Percentiles rank a stretch among this genome's conserved stretches.
phyloP scores from a whole-genome alignment of 177 flowering plant species.

The Vitis hybrid region DNA sequence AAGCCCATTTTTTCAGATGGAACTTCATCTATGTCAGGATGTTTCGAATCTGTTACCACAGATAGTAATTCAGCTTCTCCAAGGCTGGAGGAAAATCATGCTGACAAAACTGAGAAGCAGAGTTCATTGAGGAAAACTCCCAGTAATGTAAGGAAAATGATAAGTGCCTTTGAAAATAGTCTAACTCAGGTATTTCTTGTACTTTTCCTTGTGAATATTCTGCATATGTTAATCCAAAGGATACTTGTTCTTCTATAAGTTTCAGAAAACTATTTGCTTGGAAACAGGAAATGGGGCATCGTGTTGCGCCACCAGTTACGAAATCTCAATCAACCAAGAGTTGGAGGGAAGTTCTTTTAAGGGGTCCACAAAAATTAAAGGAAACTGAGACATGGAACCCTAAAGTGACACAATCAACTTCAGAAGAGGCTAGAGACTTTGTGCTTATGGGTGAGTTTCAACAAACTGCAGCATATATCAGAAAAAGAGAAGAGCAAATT shows the following conservation, averaged over 20 bases:
- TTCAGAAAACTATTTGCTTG: conserved; percentile 5
- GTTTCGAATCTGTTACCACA: conserved; percentile 19
- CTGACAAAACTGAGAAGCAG: conserved; percentile 24
- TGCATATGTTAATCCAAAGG: not conserved
- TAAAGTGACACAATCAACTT: conserved; percentile 7
- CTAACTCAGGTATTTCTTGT: conserved; percentile 50
- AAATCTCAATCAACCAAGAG: conserved; percentile 23
- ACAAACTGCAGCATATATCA: conserved; percentile 11
- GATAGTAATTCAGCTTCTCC: conserved; percentile 6
- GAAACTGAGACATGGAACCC: conserved; percentile 11
- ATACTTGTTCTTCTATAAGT: conserved; percentile 2
- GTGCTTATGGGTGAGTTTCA: conserved; percentile 11
- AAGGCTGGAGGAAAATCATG: conserved; percentile 8
- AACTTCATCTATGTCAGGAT: conserved; percentile 7
- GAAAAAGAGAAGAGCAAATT: conserved; percentile 13
- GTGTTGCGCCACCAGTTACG: conserved; percentile 14
- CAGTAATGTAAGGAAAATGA: conserved; percentile 64
- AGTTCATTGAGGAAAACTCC: conserved; percentile 31
- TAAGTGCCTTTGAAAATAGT: conserved; percentile 65
- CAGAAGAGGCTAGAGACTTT: conserved; percentile 12
- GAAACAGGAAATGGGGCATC: conserved; percentile 38
- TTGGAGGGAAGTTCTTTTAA: conserved; percentile 15
- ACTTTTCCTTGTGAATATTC: not conserved
- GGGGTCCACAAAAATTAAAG: conserved; percentile 2
- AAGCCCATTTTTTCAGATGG: conserved; percentile 10